These are phyloP conservation scores for Inonotus obliquus DNA, from an alignment of 1,284 basidiomycete species.

Conservation along the genomic window DNA sequence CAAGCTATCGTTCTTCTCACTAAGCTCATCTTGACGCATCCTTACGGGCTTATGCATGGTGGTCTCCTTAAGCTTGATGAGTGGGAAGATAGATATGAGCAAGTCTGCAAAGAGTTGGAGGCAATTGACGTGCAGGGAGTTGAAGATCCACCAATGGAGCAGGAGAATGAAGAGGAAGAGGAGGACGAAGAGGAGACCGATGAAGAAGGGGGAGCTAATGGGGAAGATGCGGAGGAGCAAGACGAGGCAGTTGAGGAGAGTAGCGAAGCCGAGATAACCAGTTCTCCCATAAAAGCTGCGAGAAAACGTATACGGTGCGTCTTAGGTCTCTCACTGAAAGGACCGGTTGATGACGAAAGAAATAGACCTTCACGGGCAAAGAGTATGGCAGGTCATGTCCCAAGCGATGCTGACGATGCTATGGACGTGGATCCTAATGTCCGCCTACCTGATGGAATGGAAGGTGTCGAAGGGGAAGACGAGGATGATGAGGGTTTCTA, in stretches of 20 bases:
- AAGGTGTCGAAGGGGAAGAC: slow-evolving; percentile 35
- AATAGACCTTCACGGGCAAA: slow-evolving; percentile 17
- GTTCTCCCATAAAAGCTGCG: slow-evolving; percentile 17
- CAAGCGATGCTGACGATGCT: slow-evolving; percentile 25
- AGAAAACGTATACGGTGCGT: slow-evolving; percentile 17
- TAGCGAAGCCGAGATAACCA: slow-evolving; percentile 10
- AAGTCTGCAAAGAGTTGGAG: slow-evolving; percentile 49
- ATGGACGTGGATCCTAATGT: slow-evolving; percentile 25
- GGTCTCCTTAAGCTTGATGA: slow-evolving; percentile 72
- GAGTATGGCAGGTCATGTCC: slow-evolving; percentile 2
- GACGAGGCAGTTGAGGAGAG: slow-evolving; percentile 23
- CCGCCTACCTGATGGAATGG: slow-evolving; percentile 30
- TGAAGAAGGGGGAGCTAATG: slow-evolving; percentile 35
- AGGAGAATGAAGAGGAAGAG: slow-evolving; percentile 43
- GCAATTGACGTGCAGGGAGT: slow-evolving; percentile 55
- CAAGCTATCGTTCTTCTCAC: slow-evolving; percentile 77
- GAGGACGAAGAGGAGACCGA: slow-evolving; percentile 33
- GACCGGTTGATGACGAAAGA: not conserved
- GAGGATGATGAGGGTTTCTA: slow-evolving; percentile 33
- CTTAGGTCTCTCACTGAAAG: not conserved
- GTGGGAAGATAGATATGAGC: slow-evolving; percentile 71
- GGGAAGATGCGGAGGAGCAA: slow-evolving; percentile 21
- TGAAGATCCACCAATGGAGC: slow-evolving; percentile 51
- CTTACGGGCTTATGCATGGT: slow-evolving; percentile 83
- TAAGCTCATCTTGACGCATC: slow-evolving; percentile 84